A percentile compares a stretch with the other conserved stretches of the same genome.
phyloP scores from a whole-genome alignment of 805 yeast genomes.

The Cyberlindnera samutprakarnensis region DNA sequence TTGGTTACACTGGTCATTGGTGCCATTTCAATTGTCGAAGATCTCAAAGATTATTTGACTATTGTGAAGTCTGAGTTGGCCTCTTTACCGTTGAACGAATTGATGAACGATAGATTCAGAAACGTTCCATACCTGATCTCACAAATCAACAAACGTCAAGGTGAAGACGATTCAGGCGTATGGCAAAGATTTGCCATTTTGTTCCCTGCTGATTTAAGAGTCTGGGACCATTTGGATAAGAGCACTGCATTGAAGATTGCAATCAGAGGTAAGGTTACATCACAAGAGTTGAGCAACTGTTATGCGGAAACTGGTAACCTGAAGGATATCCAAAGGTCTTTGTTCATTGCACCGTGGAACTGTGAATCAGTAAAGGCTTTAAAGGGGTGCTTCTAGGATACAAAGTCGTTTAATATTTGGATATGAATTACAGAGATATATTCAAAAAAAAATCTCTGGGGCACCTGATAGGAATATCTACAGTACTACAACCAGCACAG shows the following conservation, averaged over 20 bases:
- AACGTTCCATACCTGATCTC: conserved; percentile 53
- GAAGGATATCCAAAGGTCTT: conserved; percentile 57
- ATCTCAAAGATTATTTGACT: conserved; percentile 47
- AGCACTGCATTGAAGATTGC: conserved; percentile 55
- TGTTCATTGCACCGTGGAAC: conserved; percentile 55
- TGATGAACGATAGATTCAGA: conserved; percentile 42
- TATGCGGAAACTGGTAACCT: conserved; percentile 40
- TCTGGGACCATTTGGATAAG: conserved; percentile 63
- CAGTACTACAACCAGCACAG: too few relatives aligned
- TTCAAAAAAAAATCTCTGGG: too few relatives aligned
- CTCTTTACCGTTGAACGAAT: conserved; percentile 36
- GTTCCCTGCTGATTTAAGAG: conserved; percentile 60
- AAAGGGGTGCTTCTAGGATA: conserved; percentile 21
- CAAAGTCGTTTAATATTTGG: too few relatives aligned
- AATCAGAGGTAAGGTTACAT: conserved; percentile 40
- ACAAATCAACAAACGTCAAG: conserved; percentile 39
- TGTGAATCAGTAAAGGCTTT: conserved; percentile 23
- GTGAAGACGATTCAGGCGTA: conserved; percentile 16
- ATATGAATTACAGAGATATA: too few relatives aligned
- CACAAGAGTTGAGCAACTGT: conserved; percentile 44
- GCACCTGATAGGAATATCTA: too few relatives aligned
- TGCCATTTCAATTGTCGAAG: conserved; percentile 64
- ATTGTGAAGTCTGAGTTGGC: conserved; percentile 63
- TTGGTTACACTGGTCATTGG: conserved; percentile 69
- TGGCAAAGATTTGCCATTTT: conserved; percentile 71